Base-by-base conservation (phyloP, 768 basidiomycete genomes). In the Boletus bicolor region DNA sequence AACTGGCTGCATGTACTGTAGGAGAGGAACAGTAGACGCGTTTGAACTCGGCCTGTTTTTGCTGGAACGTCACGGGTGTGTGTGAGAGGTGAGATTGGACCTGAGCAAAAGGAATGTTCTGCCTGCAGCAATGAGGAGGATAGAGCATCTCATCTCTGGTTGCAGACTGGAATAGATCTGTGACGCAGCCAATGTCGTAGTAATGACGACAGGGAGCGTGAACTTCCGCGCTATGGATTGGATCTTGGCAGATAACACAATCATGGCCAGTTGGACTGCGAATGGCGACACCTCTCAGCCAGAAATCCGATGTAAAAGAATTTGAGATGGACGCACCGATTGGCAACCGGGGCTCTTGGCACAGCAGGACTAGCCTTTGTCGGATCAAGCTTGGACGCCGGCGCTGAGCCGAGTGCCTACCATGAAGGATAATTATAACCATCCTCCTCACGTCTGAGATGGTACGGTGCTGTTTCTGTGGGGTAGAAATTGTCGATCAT, bases 111-210 rank as follows among this genome's bases (percentile, higher is more conserved):
- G 72, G 59, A 21, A 78, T 73, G 8, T 56, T 55, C 32, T 62
- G 61, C 34, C 67, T 58, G 56, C 77, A 77, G 57, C 77, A 77
- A 26, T 70, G 69, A 32, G 77, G 76, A 5, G 76, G 77, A 58
- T 68, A 76, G 30, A 78, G 68, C 1, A 69, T 63, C 53, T 77
- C 77, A 58, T 78, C 77, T 19, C 53, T 58, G 5, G 64, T 69
- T 1, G 76, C 66, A 14, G 66, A 55, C 49, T 70, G 55, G 65
- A 76, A 74, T 45, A 78, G 68, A 36, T 69, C 60, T 4, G 65
- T 63, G 30, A 70, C 9, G 57, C 77, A 78, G n/a, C 1, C 60
- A 11, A 58, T 53, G 49, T 75, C 75, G 52, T 75, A 76, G 53
- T 58, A 58, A 55, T 78, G 73, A 26, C 68, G 65, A 49, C 76